Conservation (phyloP, 2,329 filamentous ascomycete genomes). For the Ophiosphaerella herpotricha region DNA sequence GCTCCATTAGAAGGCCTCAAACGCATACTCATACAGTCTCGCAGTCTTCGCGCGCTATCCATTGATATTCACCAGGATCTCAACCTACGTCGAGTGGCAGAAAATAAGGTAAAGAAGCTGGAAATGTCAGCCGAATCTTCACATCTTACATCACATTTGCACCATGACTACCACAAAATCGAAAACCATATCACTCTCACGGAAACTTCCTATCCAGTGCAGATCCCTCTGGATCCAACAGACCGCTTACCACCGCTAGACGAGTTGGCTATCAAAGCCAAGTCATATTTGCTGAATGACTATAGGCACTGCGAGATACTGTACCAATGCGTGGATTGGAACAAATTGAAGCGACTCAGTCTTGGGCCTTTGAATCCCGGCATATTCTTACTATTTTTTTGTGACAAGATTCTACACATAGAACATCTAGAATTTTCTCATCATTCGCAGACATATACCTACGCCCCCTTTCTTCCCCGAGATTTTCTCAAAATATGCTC, state of each 20-base stretch:
- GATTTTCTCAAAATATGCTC: neutral
- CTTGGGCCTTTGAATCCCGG: conserved; percentile 8
- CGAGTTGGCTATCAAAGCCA: conserved; percentile 11
- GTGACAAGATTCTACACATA: conserved; percentile 1
- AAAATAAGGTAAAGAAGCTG: neutral
- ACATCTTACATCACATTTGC: neutral
- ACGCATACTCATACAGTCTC: conserved; percentile 8
- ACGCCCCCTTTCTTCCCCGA: neutral
- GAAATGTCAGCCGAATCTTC: neutral
- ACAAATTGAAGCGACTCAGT: conserved; percentile 10
- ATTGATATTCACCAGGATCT: conserved; percentile 13
- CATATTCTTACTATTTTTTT: conserved; percentile 13
- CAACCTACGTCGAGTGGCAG: neutral
- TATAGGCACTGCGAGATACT: conserved; percentile 9
- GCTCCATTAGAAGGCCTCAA: conserved; percentile 12
- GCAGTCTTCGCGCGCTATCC: conserved; percentile 9
- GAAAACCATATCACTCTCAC: no score
- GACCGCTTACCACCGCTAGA: conserved; percentile 15
- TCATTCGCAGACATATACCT: neutral
- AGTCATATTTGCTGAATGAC: conserved; percentile 12
- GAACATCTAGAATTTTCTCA: conserved; percentile 2
- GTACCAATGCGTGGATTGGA: conserved; percentile 13
- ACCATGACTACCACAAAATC: no score
- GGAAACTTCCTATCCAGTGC: neutral
- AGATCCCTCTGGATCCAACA: conserved; percentile 12